phyloP scores from a whole-genome alignment of 129 eudicot species.

The Lactuca saligna region DNA sequence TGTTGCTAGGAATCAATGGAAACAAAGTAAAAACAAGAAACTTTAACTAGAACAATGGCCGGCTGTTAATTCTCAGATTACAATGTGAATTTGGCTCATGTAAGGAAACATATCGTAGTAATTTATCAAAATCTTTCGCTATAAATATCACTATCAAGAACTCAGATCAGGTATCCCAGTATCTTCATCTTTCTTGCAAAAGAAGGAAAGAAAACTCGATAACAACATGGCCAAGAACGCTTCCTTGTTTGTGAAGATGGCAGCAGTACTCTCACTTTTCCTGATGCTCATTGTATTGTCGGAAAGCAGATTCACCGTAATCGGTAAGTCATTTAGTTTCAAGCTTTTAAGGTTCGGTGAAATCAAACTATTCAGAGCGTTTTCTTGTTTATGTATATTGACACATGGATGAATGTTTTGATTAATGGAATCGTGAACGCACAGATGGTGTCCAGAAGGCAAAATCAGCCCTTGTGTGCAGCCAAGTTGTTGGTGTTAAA shows the following conservation, averaged over 20 bases:
- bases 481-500: neutral
- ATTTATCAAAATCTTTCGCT: neutral
- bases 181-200: neutral
- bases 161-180: neutral
- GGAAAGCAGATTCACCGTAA: constrained; percentile 19
- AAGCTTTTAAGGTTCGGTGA: too few species aligned
- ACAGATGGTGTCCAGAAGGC: neutral
- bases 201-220: neutral
- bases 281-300: constrained; percentile 17
- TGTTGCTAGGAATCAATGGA: too few species aligned
- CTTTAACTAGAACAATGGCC: neutral
- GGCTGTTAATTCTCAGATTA: constrained; percentile 17
- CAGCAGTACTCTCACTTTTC: constrained; percentile 19
- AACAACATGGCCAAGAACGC: neutral
- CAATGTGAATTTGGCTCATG: constrained; percentile 17
- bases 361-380: too few species aligned
- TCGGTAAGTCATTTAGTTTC: neutral
- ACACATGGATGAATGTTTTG: neutral
- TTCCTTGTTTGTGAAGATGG: neutral
- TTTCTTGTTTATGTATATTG: neutral
- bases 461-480: neutral
- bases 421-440: neutral
- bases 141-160: neutral
- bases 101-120: neutral
- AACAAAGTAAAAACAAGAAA: neutral